Evolutionary conservation across 2,329 filamentous ascomycete species (phyloP).

Genomic region (Cordyceps militaris): DNA sequence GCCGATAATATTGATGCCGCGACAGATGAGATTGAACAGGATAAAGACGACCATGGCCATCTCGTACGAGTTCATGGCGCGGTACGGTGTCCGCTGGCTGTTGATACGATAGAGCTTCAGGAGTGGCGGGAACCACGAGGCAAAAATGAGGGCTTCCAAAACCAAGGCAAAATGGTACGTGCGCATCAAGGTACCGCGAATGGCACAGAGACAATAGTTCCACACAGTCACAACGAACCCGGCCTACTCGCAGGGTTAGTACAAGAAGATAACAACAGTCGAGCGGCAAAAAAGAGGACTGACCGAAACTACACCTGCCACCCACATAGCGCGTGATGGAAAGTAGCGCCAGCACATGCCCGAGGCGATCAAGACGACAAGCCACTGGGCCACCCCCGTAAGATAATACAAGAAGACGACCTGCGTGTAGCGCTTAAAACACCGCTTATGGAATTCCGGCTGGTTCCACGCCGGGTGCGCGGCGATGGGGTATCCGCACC

Average conservation of each 20-base stretch:
- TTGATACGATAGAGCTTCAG: neutral
- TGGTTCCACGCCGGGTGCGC: slow-evolving; percentile 24
- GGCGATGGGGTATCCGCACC: slow-evolving; percentile 36
- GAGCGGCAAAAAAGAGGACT: neutral
- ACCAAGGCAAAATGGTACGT: slow-evolving; percentile 34
- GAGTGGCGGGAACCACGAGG: slow-evolving; percentile 19
- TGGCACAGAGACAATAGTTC: slow-evolving; percentile 27
- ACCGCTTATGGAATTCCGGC: slow-evolving; percentile 34
- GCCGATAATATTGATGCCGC: slow-evolving; percentile 32
- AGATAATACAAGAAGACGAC: slow-evolving; percentile 32
- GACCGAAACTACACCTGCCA: slow-evolving; percentile 7
- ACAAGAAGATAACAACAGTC: neutral
- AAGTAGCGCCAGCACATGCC: slow-evolving; percentile 34
- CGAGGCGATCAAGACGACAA: slow-evolving; percentile 28
- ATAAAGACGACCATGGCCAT: slow-evolving; percentile 29
- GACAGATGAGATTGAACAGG: slow-evolving; percentile 32
- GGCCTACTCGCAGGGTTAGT: slow-evolving; percentile 20
- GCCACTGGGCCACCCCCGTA: slow-evolving; percentile 32
- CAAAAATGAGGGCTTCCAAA: slow-evolving; percentile 25
- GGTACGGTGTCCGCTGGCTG: neutral
- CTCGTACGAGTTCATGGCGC: slow-evolving; percentile 15
- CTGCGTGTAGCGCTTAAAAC: slow-evolving; percentile 32
- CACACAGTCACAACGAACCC: slow-evolving; percentile 32
- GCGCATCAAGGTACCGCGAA: slow-evolving; percentile 27
- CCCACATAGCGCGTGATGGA: slow-evolving; percentile 30